Conservation (phyloP, 371 early-diverging fungal species). For the Apophysomyces variabilis region DNA sequence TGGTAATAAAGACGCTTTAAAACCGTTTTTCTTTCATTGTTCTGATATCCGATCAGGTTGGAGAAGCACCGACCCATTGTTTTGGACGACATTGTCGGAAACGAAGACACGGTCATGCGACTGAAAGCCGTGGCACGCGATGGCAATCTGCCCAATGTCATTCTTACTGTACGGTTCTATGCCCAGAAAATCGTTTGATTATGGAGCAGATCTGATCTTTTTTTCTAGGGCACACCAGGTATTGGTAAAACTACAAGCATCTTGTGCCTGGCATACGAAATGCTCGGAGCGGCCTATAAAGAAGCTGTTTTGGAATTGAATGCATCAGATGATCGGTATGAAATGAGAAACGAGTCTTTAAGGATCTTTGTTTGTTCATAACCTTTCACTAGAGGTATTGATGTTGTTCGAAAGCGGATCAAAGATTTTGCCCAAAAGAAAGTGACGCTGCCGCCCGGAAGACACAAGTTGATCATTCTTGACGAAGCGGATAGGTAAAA, state of each 20-base stretch:
- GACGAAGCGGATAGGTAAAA: slow-evolving; percentile 95
- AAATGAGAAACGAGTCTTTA: neutral
- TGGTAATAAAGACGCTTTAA: slow-evolving; percentile 9
- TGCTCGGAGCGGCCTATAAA: slow-evolving; percentile 84
- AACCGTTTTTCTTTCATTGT: neutral
- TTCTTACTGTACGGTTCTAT: slow-evolving; percentile 77
- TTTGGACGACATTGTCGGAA: slow-evolving; percentile 96
- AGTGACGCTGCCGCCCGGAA: slow-evolving; percentile 87
- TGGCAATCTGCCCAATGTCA: slow-evolving; percentile 97
- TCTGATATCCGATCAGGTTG: slow-evolving; percentile 65
- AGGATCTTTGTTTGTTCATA: neutral
- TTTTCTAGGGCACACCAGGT: slow-evolving; percentile 90
- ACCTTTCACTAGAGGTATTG: slow-evolving; percentile 82
- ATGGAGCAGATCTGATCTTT: too few relatives aligned
- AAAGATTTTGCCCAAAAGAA: slow-evolving; percentile 99
- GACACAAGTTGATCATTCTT: slow-evolving; percentile 96
- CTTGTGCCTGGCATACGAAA: slow-evolving; percentile 87
- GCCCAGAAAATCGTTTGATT: neutral
- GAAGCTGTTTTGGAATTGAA: slow-evolving; percentile 96
- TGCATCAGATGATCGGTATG: slow-evolving; percentile 97
- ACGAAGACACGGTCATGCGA: slow-evolving; percentile 90
- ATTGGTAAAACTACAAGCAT: slow-evolving; percentile 99
- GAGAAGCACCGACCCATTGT: slow-evolving; percentile 96
- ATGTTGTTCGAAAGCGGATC: slow-evolving; percentile 96
- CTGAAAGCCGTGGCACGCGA: slow-evolving; percentile 84